phyloP scores from a whole-genome alignment of 768 basidiomycete species.

The Agaricus sinodeliciosus region DNA sequence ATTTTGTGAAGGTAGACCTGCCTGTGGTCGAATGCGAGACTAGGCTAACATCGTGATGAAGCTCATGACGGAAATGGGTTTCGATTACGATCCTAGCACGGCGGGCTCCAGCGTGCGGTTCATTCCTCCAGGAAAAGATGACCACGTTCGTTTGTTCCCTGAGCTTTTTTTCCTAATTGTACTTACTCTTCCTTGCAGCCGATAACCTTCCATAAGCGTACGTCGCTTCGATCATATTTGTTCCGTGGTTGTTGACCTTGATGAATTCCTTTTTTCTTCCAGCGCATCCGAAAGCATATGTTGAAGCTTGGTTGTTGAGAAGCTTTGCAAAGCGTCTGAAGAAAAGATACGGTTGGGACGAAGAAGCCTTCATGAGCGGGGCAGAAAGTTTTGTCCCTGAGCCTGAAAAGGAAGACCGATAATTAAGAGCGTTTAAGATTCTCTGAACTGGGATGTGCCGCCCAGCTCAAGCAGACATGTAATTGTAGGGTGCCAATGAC shows the following conservation, averaged over 20 bases:
- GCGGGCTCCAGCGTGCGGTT: conserved; percentile 82
- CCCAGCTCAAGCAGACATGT: not conserved
- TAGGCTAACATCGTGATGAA: conserved; percentile 18
- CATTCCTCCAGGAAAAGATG: conserved; percentile 55
- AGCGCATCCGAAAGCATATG: conserved; percentile 74
- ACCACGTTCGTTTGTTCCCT: conserved; percentile 24
- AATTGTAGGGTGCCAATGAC: not conserved
- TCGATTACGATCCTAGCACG: conserved; percentile 63
- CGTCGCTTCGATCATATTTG: conserved; percentile 13
- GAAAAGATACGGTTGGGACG: conserved; percentile 61
- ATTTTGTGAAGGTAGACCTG: conserved; percentile 57
- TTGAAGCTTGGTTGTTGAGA: conserved; percentile 43
- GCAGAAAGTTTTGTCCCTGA: conserved; percentile 1
- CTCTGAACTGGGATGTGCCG: no score
- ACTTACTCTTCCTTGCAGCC: conserved; percentile 30
- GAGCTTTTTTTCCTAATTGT: not conserved
- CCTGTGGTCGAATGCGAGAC: not conserved
- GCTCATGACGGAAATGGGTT: conserved; percentile 79
- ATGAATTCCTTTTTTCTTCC: conserved; percentile 9
- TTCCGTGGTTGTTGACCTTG: not conserved
- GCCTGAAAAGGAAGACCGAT: conserved; percentile 2
- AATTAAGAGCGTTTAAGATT: not conserved
- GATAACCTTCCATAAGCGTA: conserved; percentile 76
- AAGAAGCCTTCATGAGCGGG: conserved; percentile 33
- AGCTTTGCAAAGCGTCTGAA: conserved; percentile 54